phyloP scores from a whole-genome alignment of 1,284 basidiomycete species.

The Irpex sp. region DNA sequence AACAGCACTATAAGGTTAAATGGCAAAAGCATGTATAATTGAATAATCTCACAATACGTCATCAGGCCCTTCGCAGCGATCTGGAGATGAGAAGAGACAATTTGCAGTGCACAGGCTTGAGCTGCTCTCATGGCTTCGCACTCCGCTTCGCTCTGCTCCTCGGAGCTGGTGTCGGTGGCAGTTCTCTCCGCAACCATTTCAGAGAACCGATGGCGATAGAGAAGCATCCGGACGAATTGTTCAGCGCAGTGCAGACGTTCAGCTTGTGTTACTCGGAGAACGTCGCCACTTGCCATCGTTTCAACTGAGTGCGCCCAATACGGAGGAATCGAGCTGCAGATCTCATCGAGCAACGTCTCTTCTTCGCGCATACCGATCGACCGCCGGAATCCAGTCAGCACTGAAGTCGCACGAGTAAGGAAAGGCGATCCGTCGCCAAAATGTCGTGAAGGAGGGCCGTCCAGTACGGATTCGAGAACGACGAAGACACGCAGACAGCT shows the following conservation, averaged over 20 bases:
- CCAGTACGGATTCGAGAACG: slow-evolving; percentile 77
- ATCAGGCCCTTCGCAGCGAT: slow-evolving; percentile 85
- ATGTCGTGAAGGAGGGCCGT: slow-evolving; percentile 64
- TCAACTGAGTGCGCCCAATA: slow-evolving; percentile 81
- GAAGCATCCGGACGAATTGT: slow-evolving; percentile 79
- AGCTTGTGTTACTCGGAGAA: slow-evolving; percentile 83
- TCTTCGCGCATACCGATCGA: slow-evolving; percentile 74
- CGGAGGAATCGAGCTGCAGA: slow-evolving; percentile 64
- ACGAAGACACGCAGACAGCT: slow-evolving; percentile 73
- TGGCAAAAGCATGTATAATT: neutral
- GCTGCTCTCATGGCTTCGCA: slow-evolving; percentile 66
- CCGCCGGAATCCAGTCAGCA: slow-evolving; percentile 50
- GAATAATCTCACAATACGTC: slow-evolving; percentile 76
- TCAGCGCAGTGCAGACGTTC: slow-evolving; percentile 82
- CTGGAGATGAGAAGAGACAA: slow-evolving; percentile 79
- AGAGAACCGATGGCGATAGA: slow-evolving; percentile 73
- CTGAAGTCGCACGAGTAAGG: slow-evolving; percentile 52
- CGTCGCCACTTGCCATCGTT: slow-evolving; percentile 80
- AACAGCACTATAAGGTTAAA: slow-evolving; percentile 6
- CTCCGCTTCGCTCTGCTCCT: slow-evolving; percentile 59
- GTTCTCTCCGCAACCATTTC: slow-evolving; percentile 64
- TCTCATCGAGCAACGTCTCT: slow-evolving; percentile 77
- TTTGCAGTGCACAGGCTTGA: slow-evolving; percentile 71
- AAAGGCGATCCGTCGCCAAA: slow-evolving; percentile 55
- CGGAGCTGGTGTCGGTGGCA: slow-evolving; percentile 34